Evolutionary conservation across 2,329 filamentous ascomycete species (phyloP), one percentile per base, ranked within the genome.

Genomic region (Aspergillus tubingensis): DNA sequence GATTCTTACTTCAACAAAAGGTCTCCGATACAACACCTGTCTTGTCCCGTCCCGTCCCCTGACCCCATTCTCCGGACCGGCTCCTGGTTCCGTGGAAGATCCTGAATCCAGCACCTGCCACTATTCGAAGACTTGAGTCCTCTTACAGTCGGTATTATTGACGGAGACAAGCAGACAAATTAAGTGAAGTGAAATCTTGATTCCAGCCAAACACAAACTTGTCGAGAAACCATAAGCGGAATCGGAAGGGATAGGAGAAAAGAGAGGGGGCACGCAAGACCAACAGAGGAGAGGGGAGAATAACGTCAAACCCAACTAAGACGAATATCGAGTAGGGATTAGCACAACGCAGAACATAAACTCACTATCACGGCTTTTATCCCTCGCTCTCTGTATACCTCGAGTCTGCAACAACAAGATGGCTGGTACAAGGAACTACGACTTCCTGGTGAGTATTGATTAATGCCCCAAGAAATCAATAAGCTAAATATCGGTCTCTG

Each of bases 381-480:
- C 19, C 56, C 36, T 43, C 41, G 50, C 19, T 48, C 11, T 30
- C 30, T 41, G 47, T 39, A 49, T 39, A 48, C 41, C 36, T 50
- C 21, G 23, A 54, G 21, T 39, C 15, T 50, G 25, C 32, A 21
- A 48, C 36, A 59, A 19, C 66, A 75, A 56, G 60, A 99, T 99
- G 95, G 93, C 95, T 74, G 92, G 91, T 79, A 96, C 94, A 84
- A 88, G 95, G 80, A 99, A 99, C 84, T 99, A 99, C 82, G 95
- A 99, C 80, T 98, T 98, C 80, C 85, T 99, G 81, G 94, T 98
- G 88, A 75, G 88, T 80, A 30, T 19, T 39, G 15, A 25, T 30
- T 19, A 32, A 25, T 27, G 25, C 63, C 15, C 27, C 23, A 36
- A 60, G 25, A 52, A 21, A 30, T 49, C 25, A 58, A 44, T 57